Conservation (phyloP, 257 asterid genomes). For the Ligustrum vulgare region DNA sequence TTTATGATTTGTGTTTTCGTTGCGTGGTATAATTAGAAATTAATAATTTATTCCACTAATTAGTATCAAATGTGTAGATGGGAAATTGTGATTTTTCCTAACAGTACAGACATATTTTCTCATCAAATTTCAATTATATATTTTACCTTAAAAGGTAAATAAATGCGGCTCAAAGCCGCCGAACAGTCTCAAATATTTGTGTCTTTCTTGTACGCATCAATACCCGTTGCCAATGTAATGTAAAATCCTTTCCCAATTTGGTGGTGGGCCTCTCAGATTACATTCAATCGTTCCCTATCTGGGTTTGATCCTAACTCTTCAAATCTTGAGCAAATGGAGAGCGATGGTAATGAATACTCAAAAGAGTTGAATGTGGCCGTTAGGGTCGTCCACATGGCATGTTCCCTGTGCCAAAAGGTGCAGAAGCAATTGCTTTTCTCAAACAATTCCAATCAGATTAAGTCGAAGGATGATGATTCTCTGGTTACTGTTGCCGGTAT, state of each 20-base stretch:
- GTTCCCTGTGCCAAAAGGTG: slow-evolving; percentile 60
- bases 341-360: slow-evolving; percentile 39
- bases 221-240: neutral
- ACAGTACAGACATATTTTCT: too few species aligned
- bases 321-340: slow-evolving; percentile 38
- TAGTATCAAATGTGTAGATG: too few species aligned
- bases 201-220: slow-evolving; percentile 23
- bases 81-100: too few species aligned
- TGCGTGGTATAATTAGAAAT: too few species aligned
- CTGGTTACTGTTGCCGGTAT: slow-evolving; percentile 84
- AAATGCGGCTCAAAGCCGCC: too few species aligned
- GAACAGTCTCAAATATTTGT: too few species aligned
- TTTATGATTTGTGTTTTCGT: too few species aligned
- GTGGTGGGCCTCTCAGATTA: slow-evolving; percentile 7
- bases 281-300: slow-evolving; percentile 13
- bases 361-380: slow-evolving; percentile 76
- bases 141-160: too few species aligned
- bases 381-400: slow-evolving; percentile 80
- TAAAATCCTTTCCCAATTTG: neutral
- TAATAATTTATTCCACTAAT: too few species aligned
- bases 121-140: too few species aligned
- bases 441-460: slow-evolving; percentile 40
- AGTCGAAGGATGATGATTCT: slow-evolving; percentile 78
- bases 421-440: slow-evolving; percentile 49
- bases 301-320: slow-evolving; percentile 23